These are phyloP conservation scores for Sclerotinia trifoliorum DNA, from an alignment of 2,329 filamentous ascomycete genomes.

Conservation along the genomic window DNA sequence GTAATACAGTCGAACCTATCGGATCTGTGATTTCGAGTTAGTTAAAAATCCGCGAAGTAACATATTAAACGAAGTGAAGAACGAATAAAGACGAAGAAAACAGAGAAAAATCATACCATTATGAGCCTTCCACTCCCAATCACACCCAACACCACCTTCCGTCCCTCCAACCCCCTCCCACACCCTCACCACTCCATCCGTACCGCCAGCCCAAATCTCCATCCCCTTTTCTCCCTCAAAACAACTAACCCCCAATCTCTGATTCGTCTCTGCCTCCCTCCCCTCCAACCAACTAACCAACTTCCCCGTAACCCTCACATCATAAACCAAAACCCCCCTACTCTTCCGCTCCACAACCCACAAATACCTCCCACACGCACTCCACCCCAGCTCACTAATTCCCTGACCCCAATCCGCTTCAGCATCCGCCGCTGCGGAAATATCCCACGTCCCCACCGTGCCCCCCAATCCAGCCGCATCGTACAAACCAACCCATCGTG, in stretches of 20 bases:
- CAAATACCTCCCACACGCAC: slow-evolving; percentile 61
- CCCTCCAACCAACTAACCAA: slow-evolving; percentile 56
- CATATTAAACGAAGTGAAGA: neutral
- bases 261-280: slow-evolving; percentile 52
- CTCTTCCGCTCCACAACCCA: slow-evolving; percentile 61
- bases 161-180: slow-evolving; percentile 57
- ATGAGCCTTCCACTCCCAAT: slow-evolving; percentile 40
- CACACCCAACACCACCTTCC: slow-evolving; percentile 41
- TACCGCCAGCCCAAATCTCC: slow-evolving; percentile 62
- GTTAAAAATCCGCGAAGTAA: neutral
- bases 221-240: slow-evolving; percentile 52
- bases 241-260: slow-evolving; percentile 55
- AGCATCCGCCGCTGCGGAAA: slow-evolving; percentile 55
- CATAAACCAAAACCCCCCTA: slow-evolving; percentile 57
- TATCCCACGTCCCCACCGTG: slow-evolving; percentile 57
- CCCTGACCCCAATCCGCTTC: slow-evolving; percentile 59
- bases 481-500: slow-evolving; percentile 61
- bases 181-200: slow-evolving; percentile 54
- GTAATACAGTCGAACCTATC: slow-evolving; percentile 37
- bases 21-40: slow-evolving; percentile 31
- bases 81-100: neutral
- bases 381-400: slow-evolving; percentile 61
- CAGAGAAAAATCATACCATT: slow-evolving; percentile 31
- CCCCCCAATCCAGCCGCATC: slow-evolving; percentile 56
- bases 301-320: slow-evolving; percentile 57